These are phyloP conservation scores for Cyamopsis tetragonoloba DNA, from an alignment of 306 rosid species.

Conservation along the genomic window DNA sequence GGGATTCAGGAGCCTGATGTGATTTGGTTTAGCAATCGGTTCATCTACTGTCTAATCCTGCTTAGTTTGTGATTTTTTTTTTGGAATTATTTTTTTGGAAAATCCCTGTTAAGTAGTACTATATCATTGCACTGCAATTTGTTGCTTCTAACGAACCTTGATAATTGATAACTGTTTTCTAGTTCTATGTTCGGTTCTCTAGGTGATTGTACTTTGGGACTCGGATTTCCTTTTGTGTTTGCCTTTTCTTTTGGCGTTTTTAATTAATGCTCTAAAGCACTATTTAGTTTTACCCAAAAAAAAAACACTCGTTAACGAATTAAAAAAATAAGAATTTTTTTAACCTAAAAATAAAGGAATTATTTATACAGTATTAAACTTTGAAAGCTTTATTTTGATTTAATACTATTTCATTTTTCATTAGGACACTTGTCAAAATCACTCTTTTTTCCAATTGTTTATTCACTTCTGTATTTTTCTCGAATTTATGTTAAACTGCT, in stretches of 20 bases:
- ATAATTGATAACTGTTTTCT: slow-evolving; percentile 2
- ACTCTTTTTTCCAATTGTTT: not conserved
- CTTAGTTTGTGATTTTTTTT: not conserved
- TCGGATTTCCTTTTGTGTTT: not conserved
- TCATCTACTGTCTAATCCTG: not conserved
- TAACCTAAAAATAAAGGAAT: too few relatives aligned
- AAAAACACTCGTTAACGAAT: too few relatives aligned
- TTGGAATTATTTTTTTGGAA: not conserved
- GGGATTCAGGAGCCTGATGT: not conserved
- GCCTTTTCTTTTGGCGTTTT: not conserved
- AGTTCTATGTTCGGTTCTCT: not conserved
- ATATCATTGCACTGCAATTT: not conserved
- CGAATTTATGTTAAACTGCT: not conserved
- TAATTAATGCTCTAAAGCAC: not conserved
- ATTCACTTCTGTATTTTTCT: not conserved
- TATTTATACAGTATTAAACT: too few relatives aligned
- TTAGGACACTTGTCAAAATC: not conserved
- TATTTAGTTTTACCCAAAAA: too few relatives aligned
- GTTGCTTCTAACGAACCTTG: not conserved
- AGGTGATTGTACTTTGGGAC: slow-evolving; percentile 6
- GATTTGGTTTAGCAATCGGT: not conserved
- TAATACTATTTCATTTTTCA: too few relatives aligned
- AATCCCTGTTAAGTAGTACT: not conserved
- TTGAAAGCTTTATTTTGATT: not conserved
- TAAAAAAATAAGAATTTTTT: too few relatives aligned